A percentile compares a stretch with the other conserved stretches of the same genome.
Evolutionary conservation across 208 protist species (phyloP).

Genomic region (Naegleria fowleri): DNA sequence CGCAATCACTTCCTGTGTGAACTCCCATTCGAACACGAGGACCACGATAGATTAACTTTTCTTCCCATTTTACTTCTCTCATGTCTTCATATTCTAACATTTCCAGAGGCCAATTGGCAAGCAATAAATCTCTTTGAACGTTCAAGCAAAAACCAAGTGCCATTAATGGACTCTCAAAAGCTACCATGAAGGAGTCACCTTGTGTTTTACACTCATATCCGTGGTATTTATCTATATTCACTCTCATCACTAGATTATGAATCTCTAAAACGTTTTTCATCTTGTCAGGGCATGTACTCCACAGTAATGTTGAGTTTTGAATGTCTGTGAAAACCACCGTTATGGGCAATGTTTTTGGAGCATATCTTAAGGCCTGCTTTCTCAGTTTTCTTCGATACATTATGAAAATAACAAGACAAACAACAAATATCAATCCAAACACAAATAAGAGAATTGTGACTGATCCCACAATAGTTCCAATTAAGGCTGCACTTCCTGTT

Average conservation of each 20-base stretch:
- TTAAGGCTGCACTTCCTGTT: not conserved
- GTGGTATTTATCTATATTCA: not conserved
- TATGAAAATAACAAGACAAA: not conserved
- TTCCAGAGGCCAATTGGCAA: not conserved
- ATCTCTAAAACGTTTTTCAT: not conserved
- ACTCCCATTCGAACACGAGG: conserved; percentile 2
- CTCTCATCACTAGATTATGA: not conserved
- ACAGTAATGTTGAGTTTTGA: not conserved
- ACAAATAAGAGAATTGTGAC: not conserved
- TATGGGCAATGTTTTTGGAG: not conserved
- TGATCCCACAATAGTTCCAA: not conserved
- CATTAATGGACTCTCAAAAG: not conserved
- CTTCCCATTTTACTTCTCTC: not conserved
- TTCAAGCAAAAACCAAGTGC: not conserved
- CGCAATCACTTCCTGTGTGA: not conserved
- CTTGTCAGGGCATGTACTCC: not conserved
- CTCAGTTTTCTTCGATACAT: not conserved
- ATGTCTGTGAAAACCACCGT: not conserved
- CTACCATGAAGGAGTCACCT: not conserved
- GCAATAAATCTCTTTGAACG: not conserved
- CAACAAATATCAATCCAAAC: not conserved
- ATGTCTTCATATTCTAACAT: not conserved
- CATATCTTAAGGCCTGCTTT: not conserved
- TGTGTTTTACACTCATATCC: not conserved
- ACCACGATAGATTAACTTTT: not conserved